Percentiles rank a stretch among this genome's conserved stretches.
Conservation (phyloP, 345 rosid species). For the Ceriops tagal region DNA sequence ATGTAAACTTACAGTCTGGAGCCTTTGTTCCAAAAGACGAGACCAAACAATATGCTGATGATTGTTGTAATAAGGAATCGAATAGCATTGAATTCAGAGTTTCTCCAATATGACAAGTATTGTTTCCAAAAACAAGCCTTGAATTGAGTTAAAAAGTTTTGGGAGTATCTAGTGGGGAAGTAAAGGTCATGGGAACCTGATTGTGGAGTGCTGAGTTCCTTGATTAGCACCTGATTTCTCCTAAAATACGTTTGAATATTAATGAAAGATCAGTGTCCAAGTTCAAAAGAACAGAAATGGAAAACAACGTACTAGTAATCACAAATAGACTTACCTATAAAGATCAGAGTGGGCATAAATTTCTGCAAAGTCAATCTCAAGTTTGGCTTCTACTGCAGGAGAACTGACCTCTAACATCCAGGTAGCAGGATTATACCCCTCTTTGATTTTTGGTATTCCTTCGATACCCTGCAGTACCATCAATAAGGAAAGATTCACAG, state of each 20-base stretch:
- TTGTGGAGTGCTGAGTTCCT: slow-evolving; percentile 26
- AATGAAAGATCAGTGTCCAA: neutral
- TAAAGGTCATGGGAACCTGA: slow-evolving; percentile 26
- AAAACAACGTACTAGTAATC: neutral
- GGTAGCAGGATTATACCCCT: slow-evolving; percentile 7
- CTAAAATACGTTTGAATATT: slow-evolving; percentile 12
- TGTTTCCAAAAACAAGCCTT: slow-evolving; percentile 62
- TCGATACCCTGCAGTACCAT: neutral
- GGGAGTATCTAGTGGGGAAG: slow-evolving; percentile 36
- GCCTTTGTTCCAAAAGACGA: slow-evolving; percentile 50
- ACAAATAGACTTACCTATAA: slow-evolving; percentile 1
- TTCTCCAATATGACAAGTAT: slow-evolving; percentile 57
- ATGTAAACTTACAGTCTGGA: slow-evolving; percentile 33
- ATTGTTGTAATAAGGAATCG: slow-evolving; percentile 29
- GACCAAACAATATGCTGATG: slow-evolving; percentile 38
- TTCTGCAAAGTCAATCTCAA: slow-evolving; percentile 4
- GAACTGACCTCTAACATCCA: slow-evolving; percentile 10
- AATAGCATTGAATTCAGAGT: slow-evolving; percentile 44
- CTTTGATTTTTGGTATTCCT: neutral
- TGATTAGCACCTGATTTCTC: slow-evolving; percentile 25
- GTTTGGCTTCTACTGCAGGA: neutral
- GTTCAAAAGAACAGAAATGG: neutral
- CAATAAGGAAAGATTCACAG: no score
- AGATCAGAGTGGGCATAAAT: slow-evolving; percentile 8
- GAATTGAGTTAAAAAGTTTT: slow-evolving; percentile 43